phyloP scores from a whole-genome alignment of 805 yeast genomes.

The Cyberlindnera maritima region DNA sequence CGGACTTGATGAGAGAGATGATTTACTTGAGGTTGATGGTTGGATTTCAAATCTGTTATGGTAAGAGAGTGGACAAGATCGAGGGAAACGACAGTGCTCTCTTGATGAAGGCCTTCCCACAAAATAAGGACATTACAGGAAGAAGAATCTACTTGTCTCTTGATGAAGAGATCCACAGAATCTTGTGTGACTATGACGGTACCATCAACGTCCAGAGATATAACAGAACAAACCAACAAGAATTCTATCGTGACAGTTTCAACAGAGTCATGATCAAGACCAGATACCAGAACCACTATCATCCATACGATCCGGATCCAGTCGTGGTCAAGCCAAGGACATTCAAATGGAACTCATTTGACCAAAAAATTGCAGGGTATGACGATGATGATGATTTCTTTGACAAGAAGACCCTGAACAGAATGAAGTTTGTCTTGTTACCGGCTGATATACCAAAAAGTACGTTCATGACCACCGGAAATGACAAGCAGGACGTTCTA shows the following conservation, averaged over 20 bases:
- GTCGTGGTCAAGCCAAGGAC: constrained; percentile 48
- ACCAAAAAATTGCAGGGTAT: constrained; percentile 89
- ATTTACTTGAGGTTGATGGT: constrained; percentile 74
- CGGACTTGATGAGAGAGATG: constrained; percentile 80
- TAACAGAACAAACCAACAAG: constrained; percentile 35
- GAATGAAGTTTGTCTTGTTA: constrained; percentile 79
- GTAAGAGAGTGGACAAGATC: constrained; percentile 59
- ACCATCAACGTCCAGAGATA: constrained; percentile 79
- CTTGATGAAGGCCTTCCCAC: constrained; percentile 55
- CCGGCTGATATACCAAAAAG: constrained; percentile 71
- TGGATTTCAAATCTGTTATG: constrained; percentile 90
- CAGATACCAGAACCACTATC: constrained; percentile 67
- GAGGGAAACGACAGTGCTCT: constrained; percentile 60
- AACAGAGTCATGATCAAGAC: constrained; percentile 68
- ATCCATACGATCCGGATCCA: constrained; percentile 54
- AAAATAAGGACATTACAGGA: constrained; percentile 43
- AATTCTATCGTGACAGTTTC: constrained; percentile 30
- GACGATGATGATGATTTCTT: constrained; percentile 70
- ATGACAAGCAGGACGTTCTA: constrained; percentile 56
- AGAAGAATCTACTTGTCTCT: constrained; percentile 71
- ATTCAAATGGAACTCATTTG: constrained; percentile 88
- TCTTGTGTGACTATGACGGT: constrained; percentile 69
- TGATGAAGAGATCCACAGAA: constrained; percentile 82
- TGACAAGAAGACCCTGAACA: constrained; percentile 47
- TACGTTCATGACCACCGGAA: constrained; percentile 33